Evolutionary conservation across 805 yeast species (phyloP), one percentile per base, ranked within the genome.

Genomic region (Tetrapisispora pingtungensis): DNA sequence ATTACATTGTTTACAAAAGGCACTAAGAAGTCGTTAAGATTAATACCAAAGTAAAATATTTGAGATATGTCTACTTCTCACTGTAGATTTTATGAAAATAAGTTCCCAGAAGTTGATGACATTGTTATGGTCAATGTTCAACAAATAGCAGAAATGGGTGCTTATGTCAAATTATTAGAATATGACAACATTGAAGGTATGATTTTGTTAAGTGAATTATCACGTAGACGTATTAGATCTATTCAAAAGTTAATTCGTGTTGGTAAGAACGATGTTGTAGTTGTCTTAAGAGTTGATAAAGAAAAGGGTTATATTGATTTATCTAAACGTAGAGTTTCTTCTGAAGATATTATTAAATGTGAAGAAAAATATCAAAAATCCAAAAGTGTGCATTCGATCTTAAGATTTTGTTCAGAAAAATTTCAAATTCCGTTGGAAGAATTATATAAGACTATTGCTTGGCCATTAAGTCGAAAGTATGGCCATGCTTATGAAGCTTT

Each of bases 131-230:
- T 93, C 62, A 93, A 93, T 68, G 98, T 93, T 54, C 95, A 85
- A 67, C 94, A 85, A 66, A 93, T 93, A 57, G 98, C 97, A 54
- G 98, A 93, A 68, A 93, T 93, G 98, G 98, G 98, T 48, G 98
- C 98, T 14, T 93, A 93, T 66, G 95, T 93, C 52, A 90, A 88
- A 67, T 75, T 93, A 53, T 76, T 93, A 53, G 98, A 93, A 69
- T 93, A 93, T 64, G 97, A 93, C 70, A 93, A 90, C 66, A 90
- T 93, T 62, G 98, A 93, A 70, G 98, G 98, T 61, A 93, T 93
- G 98, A 95, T 93, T 46, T 73, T 93, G 52, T 77, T 93, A 58
- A 84, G 95, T 34, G 98, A 93, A 71, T 76, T 93, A 56, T 89
- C 97, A 30, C 85, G 98, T 78, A 87, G 98, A 75, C 94, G 98